Evolutionary conservation across 2,329 filamentous ascomycete genomes (phyloP), one percentile per base, ranked within the genome.

Genomic region (Cercospora sesami): DNA sequence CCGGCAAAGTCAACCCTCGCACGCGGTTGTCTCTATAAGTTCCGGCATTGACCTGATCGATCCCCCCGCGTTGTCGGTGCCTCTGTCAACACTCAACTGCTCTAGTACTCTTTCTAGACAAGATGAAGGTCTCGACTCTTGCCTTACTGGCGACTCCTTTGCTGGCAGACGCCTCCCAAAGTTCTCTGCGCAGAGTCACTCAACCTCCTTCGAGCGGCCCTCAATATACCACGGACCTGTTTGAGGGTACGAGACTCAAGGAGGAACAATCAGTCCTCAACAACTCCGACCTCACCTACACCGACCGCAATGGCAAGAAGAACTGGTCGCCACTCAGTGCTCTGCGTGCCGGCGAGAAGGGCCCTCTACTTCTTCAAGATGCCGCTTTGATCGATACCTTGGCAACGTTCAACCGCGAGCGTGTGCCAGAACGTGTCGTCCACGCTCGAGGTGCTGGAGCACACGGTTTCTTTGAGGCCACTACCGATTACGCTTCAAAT

Each of bases 381-480:
- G 89, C 89, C 76, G 87, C 90, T 75, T 78, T 90, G 76, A 86
- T 90, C 72, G 88, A 89, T 71, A 78, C 88, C 36, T 82, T 90
- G 58, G 84, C 83, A 18, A 81, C 85, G 16, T 93, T 94, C 75
- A 91, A 94, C 68, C 90, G 91, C 72, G 88, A 90, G 74, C 84
- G 89, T 53, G 90, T 90, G 64, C 88, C 88, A 1, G 88, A 90
- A 74, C 83, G 88, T 45, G 69, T 90, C 28, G 88, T 91, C 1
- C 89, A 90, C 75, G 89, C 89, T 39, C 83, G 87, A 62, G 89
- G 88, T 58, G 81, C 86, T 9, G 89, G 84, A 57, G 89, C 89
- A n/a, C 72, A 75, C 63, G 74, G 74, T 21, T 73, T 87, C 12
- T 81, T 82, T 60, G 88, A 91, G 72, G 84, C 90, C 16, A 88